Base-by-base conservation (phyloP, 768 basidiomycete species). In the Phlebiopsis gigantea region DNA sequence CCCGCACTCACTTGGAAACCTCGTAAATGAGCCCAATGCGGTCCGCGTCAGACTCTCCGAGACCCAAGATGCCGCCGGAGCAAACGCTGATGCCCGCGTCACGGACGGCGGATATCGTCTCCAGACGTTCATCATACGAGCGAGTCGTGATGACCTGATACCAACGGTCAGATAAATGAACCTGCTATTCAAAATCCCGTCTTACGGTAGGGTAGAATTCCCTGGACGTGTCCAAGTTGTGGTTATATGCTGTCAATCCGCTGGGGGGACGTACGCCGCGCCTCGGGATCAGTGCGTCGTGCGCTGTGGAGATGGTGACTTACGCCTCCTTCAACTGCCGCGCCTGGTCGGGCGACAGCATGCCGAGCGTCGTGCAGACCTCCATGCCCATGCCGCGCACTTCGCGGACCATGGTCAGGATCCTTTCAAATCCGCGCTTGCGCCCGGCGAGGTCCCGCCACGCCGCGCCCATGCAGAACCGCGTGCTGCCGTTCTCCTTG, bases 401-500 rank as follows among this genome's bases (percentile, higher is more conserved):
- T 71, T 91, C 82, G 31, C 79, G 78, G 56, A 98, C 95, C 94
- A 98, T 98, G 61, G 84, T 76, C 61, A 98, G 74, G 65, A 98
- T 98, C 64, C 83, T 82, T 69, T 97, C 91, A 62, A 98, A 98
- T 0, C 95, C 94, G 43, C 90, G 80, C 71, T 96, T 97, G 61
- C 92, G 82, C 2, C 96, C 93, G 9, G 89, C 84, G 55, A 98
- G 81, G 68, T 97, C 96, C 61, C 96, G 79, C 96, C 96, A 99
- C 5, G 96, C 96, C 4, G 96, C 95, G 57, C 96, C 96, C 96
- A 98, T 98, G 71, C 96, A 98, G 74, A 98, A 98, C 25, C 96
- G 80, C 19, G 96, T 98, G 69, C 92, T 94, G 30, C 96, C 96
- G 69, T 98, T 98, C 62, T 78, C 95, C 68, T 97, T 98, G 24